Evolutionary conservation across 306 rosid species (phyloP), one percentile per base, ranked within the genome.

Genomic region (Lathyrus aphaca): DNA sequence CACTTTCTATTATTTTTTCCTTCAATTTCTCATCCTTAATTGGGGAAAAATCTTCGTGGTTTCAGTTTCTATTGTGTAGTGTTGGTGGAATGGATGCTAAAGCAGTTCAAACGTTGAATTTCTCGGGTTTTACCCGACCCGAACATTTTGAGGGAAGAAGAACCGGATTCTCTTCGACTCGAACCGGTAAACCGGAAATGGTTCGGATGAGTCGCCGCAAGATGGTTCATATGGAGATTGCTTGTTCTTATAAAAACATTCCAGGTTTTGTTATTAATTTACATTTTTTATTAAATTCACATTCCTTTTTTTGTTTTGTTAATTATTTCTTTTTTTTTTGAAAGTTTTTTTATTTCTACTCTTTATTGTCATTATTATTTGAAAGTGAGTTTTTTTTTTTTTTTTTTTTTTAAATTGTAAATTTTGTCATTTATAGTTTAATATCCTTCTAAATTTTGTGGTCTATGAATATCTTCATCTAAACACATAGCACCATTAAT

Each of bases 221-320:
- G 57, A 64, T 40, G 43, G 60, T 72, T 16, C 67, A 78, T 19
- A 43, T 88, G 68, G 84, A 71, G 69, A 82, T 83, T 74, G 69
- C 83, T 17, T 86, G 82, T 76, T 89, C 91, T 10, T 86, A 80
- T 55, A 74, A 85, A 42, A 78, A 83, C 7, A 53, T 77, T 77
- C 81, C 96, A 88, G 97, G 98, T 94, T 69, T 56, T 56, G 38
- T 25, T 76, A 11, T 40, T 23, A 23, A 2, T 23, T 23, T 23
- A 23, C 2, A 23, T 23, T 23, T 23, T 23, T 23, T 1, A 23
- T 2, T 0, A 4, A 27, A n/a, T 27, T 27, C 4, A 29, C 16
- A 25, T 13, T 18, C 6, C 3, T 29, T n/a, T 5, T 10, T n/a
- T 5, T 1, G 15, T 5, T 3, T 27, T 6, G 0, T 9, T 5